phyloP scores from a whole-genome alignment of 1,284 basidiomycete species.

The Volvariella surrecta region DNA sequence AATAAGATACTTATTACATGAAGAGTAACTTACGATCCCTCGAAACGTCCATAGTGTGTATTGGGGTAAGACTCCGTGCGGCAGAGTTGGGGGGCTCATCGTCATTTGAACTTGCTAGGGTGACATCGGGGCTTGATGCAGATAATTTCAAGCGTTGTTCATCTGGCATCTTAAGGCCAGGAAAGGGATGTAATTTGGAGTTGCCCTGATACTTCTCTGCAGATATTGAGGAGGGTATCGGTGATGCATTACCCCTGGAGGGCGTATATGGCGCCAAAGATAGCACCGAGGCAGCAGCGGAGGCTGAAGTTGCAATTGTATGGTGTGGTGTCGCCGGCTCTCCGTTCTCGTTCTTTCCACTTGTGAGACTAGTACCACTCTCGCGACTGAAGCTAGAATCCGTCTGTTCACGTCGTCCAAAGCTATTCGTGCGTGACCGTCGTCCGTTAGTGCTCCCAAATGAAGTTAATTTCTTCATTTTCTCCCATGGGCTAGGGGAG shows the following conservation, averaged over 20 bases:
- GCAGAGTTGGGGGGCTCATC: constrained; percentile 36
- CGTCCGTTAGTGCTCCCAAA: constrained; percentile 58
- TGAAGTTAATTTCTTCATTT: constrained; percentile 40
- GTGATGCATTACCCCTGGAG: constrained; percentile 50
- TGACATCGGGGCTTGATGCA: constrained; percentile 54
- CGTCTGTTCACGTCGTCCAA: constrained; percentile 52
- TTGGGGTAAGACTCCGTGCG: constrained; percentile 30
- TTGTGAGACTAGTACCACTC: constrained; percentile 61
- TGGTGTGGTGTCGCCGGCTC: constrained; percentile 30
- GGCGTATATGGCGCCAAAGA: constrained; percentile 47
- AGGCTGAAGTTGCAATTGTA: constrained; percentile 48
- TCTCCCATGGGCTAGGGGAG: constrained; percentile 57
- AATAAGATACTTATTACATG: constrained; percentile 54
- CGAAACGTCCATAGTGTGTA: constrained; percentile 36
- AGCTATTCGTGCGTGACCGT: constrained; percentile 70
- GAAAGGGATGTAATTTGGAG: constrained; percentile 84
- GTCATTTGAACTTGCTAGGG: constrained; percentile 35
- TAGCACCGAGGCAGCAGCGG: constrained; percentile 56
- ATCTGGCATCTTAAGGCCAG: constrained; percentile 71
- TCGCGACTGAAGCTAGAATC: constrained; percentile 68
- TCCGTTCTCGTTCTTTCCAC: constrained; percentile 45
- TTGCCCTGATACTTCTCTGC: constrained; percentile 56
- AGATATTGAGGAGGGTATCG: constrained; percentile 59
- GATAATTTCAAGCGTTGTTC: constrained; percentile 55
- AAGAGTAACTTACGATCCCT: constrained; percentile 59